Percentiles rank a stretch among this genome's conserved stretches.
These are phyloP conservation scores for Plantago lanceolata DNA, from an alignment of 305 asterid genomes.

Conservation along the genomic window DNA sequence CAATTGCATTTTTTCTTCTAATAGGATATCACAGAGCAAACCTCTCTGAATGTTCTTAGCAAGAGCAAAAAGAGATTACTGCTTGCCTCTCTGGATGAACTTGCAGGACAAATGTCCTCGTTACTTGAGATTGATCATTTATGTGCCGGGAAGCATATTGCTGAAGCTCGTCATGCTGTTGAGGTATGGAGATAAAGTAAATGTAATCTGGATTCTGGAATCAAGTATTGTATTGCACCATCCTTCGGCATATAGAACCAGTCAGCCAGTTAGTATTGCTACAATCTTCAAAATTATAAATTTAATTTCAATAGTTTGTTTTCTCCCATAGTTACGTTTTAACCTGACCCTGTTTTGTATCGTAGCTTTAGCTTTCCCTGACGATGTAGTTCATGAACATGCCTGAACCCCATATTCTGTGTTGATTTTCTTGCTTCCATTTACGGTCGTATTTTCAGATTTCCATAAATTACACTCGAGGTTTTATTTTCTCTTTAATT, in stretches of 20 bases:
- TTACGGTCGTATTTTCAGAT: not conserved
- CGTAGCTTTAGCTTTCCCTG: not conserved
- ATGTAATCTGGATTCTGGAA: conserved; percentile 4
- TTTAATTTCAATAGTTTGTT: not conserved
- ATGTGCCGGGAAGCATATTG: conserved; percentile 79
- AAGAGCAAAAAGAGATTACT: conserved; percentile 76
- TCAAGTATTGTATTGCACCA: conserved; percentile 19
- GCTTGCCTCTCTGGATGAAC: conserved; percentile 77
- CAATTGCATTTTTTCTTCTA: conserved; percentile 19
- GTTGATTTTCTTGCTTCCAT: not conserved
- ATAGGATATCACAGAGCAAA: conserved; percentile 81
- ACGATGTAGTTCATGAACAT: not conserved
- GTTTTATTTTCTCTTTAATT: not conserved
- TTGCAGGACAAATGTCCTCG: conserved; percentile 84
- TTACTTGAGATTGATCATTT: conserved; percentile 94
- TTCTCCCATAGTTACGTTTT: not conserved
- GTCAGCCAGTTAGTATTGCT: not conserved
- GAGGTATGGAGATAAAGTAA: conserved; percentile 52
- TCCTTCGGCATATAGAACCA: conserved; percentile 4
- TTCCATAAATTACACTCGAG: not conserved
- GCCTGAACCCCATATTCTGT: not conserved
- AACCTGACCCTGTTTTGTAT: not conserved
- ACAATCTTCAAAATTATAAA: not conserved
- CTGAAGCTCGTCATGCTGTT: conserved; percentile 70
- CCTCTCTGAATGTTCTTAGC: conserved; percentile 58